Base-by-base conservation (phyloP, 2,329 filamentous ascomycete genomes). In the Fusarium sp. region DNA sequence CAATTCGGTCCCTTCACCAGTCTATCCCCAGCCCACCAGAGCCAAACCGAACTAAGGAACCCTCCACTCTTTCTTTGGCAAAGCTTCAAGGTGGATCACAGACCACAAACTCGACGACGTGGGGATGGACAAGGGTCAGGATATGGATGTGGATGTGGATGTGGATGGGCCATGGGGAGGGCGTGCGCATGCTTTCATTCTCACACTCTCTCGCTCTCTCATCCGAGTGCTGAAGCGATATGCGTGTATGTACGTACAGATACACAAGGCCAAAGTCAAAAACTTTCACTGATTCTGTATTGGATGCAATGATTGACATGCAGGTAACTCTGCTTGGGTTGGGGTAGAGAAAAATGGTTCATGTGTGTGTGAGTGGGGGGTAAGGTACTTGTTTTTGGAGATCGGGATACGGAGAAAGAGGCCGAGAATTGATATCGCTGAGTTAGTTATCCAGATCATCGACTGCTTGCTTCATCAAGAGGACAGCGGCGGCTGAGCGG, bases 1-100 rank as follows among this genome's bases (percentile, higher is more conserved):
- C 71, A 68, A 65, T 72, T 74, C 71, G 59, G 71, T 71, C 71
- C 71, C 71, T 68, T 74, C 62, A 50, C 50, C 54, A 55, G n/a
- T 71, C 68, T 70, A 62, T 66, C 56, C 62, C 68, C 61, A 70
- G 45, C 67, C 67, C 67, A 67, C 67, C 56, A 58, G 32, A 74
- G 47, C 71, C 72, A 74, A 68, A 61, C 67, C 72, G 62, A 75
- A 73, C 67, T 70, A 61, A 75, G 72, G 62, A 60, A 57, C 52
- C 52, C 57, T 73, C 68, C 41, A 56, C 59, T 62, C 59, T 45
- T 58, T 57, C 58, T 61, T 68, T 50, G 42, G 56, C 9, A 38
- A 59, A 51, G 65, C 44, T 58, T 50, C 38, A 50, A 50, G 68
- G 65, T 75, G 60, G 68, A 75, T 36, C 72, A 62, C 39, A 55